Percentiles rank a stretch among this genome's conserved stretches.
These are phyloP conservation scores for Fistulinella cinereoalba DNA, from an alignment of 1,284 basidiomycete species.

Conservation along the genomic window DNA sequence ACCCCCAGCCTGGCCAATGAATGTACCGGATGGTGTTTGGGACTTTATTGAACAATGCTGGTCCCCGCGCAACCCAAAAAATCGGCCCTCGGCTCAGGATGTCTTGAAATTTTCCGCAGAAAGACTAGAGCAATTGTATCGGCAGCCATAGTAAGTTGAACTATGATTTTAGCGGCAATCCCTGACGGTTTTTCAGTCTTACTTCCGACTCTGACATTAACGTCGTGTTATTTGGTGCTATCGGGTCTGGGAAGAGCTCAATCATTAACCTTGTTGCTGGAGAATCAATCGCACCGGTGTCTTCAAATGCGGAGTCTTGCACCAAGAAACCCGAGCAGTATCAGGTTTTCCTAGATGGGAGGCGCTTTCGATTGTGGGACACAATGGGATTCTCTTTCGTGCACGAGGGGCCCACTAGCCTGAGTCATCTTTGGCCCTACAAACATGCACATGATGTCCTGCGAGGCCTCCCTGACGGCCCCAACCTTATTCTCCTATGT, in stretches of 20 bases:
- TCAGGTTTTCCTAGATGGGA: not conserved
- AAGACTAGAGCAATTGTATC: not conserved
- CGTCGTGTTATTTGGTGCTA: not conserved
- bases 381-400: not conserved
- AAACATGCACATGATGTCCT: constrained; percentile 11
- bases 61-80: not conserved
- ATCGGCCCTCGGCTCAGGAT: constrained; percentile 3
- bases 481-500: constrained; percentile 10
- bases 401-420: not conserved
- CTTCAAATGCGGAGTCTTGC: not conserved
- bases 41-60: constrained; percentile 7
- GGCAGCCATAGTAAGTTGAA: constrained; percentile 1
- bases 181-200: not conserved
- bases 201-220: not conserved
- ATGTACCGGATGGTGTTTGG: constrained; percentile 5
- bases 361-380: not conserved
- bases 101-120: not conserved
- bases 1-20: constrained; percentile 1
- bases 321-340: not conserved
- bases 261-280: constrained; percentile 9
- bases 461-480: constrained; percentile 1
- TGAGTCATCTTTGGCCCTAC: constrained; percentile 3
- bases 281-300: not conserved
- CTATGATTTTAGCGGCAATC: not conserved
- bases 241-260: not conserved